phyloP scores from a whole-genome alignment of 148 eudicot genomes.

The Diospyros lotus region DNA sequence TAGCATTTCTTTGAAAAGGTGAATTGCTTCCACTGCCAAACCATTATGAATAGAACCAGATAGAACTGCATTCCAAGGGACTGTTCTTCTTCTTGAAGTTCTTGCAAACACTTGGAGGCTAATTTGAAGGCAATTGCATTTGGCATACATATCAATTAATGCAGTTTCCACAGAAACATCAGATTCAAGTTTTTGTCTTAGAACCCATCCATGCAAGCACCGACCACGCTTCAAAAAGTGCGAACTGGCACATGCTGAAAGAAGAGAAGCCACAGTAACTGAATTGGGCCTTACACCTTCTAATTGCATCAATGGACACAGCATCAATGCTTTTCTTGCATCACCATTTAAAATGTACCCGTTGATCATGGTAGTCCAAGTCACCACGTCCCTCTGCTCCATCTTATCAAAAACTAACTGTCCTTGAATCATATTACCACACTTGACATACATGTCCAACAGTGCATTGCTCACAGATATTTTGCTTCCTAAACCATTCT shows the following conservation, averaged over 20 bases:
- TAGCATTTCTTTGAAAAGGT: conserved; percentile 45
- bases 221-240: conserved; percentile 38
- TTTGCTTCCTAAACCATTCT: conserved; percentile 30
- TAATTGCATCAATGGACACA: conserved; percentile 40
- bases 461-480: conserved; percentile 49
- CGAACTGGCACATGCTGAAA: conserved; percentile 41
- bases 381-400: conserved; percentile 55
- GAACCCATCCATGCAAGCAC: conserved; percentile 63
- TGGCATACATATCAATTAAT: conserved; percentile 65
- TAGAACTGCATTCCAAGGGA: conserved; percentile 60
- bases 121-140: conserved; percentile 34
- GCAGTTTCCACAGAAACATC: conserved; percentile 61
- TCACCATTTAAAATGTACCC: conserved; percentile 44
- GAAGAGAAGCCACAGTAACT: conserved; percentile 51
- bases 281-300: conserved; percentile 56
- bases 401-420: conserved; percentile 37
- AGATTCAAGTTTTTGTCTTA: conserved; percentile 36
- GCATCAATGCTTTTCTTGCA: conserved; percentile 29
- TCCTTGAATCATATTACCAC: conserved; percentile 56
- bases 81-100: conserved; percentile 44
- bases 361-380: conserved; percentile 64
- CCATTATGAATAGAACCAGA: conserved; percentile 44
- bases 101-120: conserved; percentile 35
- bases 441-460: conserved; percentile 68
- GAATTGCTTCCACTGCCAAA: conserved; percentile 34